Evolutionary conservation across 345 rosid species (phyloP).

Genomic region (Gossypium stocksii): DNA sequence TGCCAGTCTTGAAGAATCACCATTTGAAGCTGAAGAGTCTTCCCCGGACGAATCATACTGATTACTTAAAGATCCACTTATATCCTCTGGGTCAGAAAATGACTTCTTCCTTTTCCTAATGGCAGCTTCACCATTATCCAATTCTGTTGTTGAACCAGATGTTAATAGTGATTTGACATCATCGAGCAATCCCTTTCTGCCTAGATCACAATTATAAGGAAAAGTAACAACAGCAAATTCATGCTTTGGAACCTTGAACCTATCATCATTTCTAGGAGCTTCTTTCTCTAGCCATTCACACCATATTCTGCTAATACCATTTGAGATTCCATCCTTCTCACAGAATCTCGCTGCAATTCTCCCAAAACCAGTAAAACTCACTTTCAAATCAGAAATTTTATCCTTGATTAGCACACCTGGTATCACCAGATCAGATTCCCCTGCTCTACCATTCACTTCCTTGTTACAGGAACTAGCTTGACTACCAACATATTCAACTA

Average conservation of each 20-base stretch:
- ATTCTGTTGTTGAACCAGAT: conserved; percentile 33
- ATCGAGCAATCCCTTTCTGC: conserved; percentile 60
- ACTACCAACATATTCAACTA: conserved; percentile 43
- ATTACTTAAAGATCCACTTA: conserved; percentile 50
- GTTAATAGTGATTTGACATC: conserved; percentile 52
- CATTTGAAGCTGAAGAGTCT: conserved; percentile 47
- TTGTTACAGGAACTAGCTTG: conserved; percentile 19
- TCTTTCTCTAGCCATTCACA: conserved; percentile 83
- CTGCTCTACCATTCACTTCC: conserved; percentile 19
- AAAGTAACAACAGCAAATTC: conserved; percentile 70
- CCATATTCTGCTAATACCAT: conserved; percentile 63
- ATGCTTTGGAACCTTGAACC: conserved; percentile 42
- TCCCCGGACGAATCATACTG: conserved; percentile 71
- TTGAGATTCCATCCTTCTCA: conserved; percentile 35
- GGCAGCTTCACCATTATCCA: conserved; percentile 34
- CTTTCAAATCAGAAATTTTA: conserved; percentile 54
- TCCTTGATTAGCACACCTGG: conserved; percentile 57
- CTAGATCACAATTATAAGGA: conserved; percentile 60
- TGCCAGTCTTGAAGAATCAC: conserved; percentile 44
- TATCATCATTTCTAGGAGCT: conserved; percentile 31
- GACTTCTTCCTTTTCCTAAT: conserved; percentile 61
- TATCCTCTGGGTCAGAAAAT: conserved; percentile 81
- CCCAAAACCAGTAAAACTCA: conserved; percentile 52
- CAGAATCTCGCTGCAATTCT: conserved; percentile 52
- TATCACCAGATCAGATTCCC: conserved; percentile 35